phyloP scores from a whole-genome alignment of 192 early-diverging fungal genomes.

The Phycomyces nitens region DNA sequence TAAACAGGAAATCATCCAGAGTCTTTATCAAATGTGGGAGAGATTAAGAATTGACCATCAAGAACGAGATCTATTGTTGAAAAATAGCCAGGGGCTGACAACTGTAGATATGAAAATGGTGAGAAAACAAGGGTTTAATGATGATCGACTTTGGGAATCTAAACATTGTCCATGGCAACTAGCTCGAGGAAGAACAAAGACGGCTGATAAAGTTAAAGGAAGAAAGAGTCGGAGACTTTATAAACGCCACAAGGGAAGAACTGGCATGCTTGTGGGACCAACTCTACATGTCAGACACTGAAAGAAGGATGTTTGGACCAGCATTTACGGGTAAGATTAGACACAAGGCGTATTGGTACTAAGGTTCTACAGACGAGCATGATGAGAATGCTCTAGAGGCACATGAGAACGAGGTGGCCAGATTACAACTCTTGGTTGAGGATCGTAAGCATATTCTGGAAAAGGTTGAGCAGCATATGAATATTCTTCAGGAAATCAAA shows the following conservation, averaged over 20 bases:
- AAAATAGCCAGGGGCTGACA: constrained; percentile 8
- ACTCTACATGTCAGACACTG: constrained; percentile 31
- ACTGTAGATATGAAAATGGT: constrained; percentile 13
- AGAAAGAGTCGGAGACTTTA: constrained; percentile 42
- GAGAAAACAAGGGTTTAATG: no score
- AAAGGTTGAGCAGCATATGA: constrained; percentile 35
- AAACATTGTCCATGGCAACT: background rate
- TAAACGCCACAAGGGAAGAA: constrained; percentile 32
- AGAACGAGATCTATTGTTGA: background rate
- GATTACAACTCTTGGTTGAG: constrained; percentile 31
- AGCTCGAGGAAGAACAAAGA: constrained; percentile 42
- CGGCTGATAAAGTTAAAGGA: constrained; percentile 36
- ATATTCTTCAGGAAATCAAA: constrained; percentile 36
- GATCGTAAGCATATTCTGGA: constrained; percentile 42
- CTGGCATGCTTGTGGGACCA: constrained; percentile 40
- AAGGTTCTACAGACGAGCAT: no score
- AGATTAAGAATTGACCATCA: constrained; percentile 13
- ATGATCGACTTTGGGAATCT: no score
- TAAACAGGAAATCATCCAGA: constrained; percentile 18
- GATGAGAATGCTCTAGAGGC: constrained; percentile 31
- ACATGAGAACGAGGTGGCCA: constrained; percentile 40
- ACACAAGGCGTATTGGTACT: no score
- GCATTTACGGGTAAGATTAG: constrained; percentile 14
- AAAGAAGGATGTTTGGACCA: constrained; percentile 15
- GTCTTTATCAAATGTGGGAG: constrained; percentile 18